These are phyloP conservation scores for Fusarium mundagurra DNA, from an alignment of 2,329 filamentous ascomycete genomes.

Conservation along the genomic window DNA sequence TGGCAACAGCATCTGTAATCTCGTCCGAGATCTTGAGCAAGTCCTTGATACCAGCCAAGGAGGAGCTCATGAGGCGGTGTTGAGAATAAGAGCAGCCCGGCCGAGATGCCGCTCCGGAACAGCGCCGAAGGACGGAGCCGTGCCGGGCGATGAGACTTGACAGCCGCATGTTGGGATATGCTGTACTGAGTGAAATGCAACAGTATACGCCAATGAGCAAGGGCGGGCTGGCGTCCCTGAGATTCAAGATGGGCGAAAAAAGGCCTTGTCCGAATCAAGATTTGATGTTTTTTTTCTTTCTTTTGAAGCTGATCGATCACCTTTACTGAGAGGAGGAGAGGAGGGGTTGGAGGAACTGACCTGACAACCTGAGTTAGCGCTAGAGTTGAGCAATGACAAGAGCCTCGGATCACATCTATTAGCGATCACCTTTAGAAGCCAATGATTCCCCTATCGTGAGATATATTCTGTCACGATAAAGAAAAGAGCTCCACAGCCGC, in stretches of 20 bases:
- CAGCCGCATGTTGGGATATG: slow-evolving; percentile 26
- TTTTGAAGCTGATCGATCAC: slow-evolving; percentile 16
- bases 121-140: slow-evolving; percentile 30
- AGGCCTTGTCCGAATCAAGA: slow-evolving; percentile 2
- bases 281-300: background rate
- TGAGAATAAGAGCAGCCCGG: slow-evolving; percentile 20
- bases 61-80: slow-evolving; percentile 37
- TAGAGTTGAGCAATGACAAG: background rate
- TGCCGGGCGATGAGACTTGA: slow-evolving; percentile 32
- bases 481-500: slow-evolving; percentile 16
- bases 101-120: slow-evolving; percentile 27
- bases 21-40: slow-evolving; percentile 82
- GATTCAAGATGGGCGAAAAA: background rate
- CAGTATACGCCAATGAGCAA: background rate
- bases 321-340: slow-evolving; percentile 9
- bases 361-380: slow-evolving; percentile 12
- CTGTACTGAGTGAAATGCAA: background rate
- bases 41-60: slow-evolving; percentile 46
- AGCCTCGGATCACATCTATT: slow-evolving; percentile 16
- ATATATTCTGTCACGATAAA: slow-evolving; percentile 13
- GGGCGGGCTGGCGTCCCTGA: background rate
- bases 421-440: background rate
- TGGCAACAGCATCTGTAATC: slow-evolving; percentile 78
- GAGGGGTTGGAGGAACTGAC: slow-evolving; percentile 11
- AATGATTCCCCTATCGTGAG: slow-evolving; percentile 3